Base-by-base conservation (phyloP, 257 asterid species). In the Solanum lycopersicoides region DNA sequence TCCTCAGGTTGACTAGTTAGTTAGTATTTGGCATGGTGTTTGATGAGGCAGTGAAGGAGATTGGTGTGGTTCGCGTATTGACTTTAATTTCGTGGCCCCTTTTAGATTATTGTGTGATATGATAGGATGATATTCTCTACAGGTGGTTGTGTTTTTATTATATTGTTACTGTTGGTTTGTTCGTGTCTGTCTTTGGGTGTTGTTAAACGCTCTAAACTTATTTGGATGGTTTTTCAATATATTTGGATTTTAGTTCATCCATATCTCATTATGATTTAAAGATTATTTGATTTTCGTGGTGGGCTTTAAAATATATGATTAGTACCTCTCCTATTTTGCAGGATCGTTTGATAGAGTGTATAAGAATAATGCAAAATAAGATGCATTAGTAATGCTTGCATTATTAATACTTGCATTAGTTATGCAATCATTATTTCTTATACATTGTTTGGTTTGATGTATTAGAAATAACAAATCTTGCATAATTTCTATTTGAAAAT, bases 11-110 rank as follows among this genome's bases (percentile, higher is more conserved):
- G 63, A 20, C n/a, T 18, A 56, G n/a, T 7, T 56, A 56, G 69
- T n/a, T 60, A 60, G 25, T 60, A 60, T 10, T 60, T 60, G 30
- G 28, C 6, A 60, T 60, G 65, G 87, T 56, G 65, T 56, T 18
- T 56, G 65, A 56, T 56, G 65, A 23, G 21, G 65, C n/a, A 56
- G 18, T 20, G 12, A 3, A 42, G 45, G 45, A 69, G 88, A 93
- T 91, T 89, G 89, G 92, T 89, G 92, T 88, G 98, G 99, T 96
- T 96, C 98, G 98, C 95, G 95, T 90, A 96, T 94, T 94, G 99
- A 95, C 99, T 95, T 91, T 53, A 86, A 7, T 35, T 28, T 28
- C 30, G 87, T 86, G 87, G 72, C 80, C 86, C 89, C 7, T 86
- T 86, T 68, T 18, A 74, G 10, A 77, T 39, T 28, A 16, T 18